phyloP scores from a whole-genome alignment of 495 filamentous ascomycete species.

The Peziza echinospora region DNA sequence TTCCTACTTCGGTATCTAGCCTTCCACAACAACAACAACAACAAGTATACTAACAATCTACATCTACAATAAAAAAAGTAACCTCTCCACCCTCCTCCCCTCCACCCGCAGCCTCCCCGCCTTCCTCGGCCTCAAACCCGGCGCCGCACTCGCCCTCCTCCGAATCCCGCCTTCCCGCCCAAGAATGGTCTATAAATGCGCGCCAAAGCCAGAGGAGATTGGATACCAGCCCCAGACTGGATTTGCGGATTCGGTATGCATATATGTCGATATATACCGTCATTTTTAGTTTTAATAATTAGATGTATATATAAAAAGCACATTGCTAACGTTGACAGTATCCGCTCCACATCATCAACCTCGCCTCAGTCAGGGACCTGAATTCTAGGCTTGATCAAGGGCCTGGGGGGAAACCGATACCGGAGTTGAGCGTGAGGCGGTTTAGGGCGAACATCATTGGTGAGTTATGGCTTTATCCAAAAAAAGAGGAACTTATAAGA shows the following conservation, averaged over 20 bases:
- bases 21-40: conserved; percentile 2
- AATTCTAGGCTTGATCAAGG: conserved; percentile 26
- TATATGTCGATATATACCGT: too few relatives aligned
- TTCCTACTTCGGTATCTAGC: too few relatives aligned
- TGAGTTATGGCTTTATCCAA: conserved; percentile 26
- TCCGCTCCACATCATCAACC: conserved; percentile 58
- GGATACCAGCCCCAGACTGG: conserved; percentile 60
- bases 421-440: conserved; percentile 44
- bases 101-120: too few relatives aligned
- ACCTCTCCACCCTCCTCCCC: too few relatives aligned
- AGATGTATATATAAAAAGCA: too few relatives aligned
- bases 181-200: conserved; percentile 51
- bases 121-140: conserved; percentile 42
- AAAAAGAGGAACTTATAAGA: too few relatives aligned
- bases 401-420: conserved; percentile 34
- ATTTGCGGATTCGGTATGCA: conserved; percentile 77
- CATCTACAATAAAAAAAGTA: conserved; percentile 29
- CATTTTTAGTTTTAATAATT: too few relatives aligned
- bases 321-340: too few relatives aligned
- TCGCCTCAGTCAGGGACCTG: conserved; percentile 48
- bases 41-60: conserved; percentile 30
- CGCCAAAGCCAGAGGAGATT: conserved; percentile 41
- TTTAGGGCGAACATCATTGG: conserved; percentile 56
- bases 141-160: conserved; percentile 50
- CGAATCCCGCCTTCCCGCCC: conserved; percentile 37